A percentile compares a stretch with the other conserved stretches of the same genome.
Evolutionary conservation across 139 green algal genomes (phyloP).

Genomic region (Chlorella sorokiniana): DNA sequence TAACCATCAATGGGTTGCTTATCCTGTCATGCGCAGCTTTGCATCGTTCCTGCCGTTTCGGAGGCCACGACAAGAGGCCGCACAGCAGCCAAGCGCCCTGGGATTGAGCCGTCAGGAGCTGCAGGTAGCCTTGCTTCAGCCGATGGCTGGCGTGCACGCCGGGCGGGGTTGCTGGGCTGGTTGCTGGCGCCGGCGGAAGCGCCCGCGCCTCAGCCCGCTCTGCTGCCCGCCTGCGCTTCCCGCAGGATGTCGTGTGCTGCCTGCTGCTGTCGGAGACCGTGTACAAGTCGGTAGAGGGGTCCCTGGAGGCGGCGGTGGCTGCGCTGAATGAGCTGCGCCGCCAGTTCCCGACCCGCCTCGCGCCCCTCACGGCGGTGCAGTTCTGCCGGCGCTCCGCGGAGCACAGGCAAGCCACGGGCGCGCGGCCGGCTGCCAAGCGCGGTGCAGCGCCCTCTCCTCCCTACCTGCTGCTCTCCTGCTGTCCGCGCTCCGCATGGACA

Average conservation of each 20-base stretch:
- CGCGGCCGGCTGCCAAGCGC: neutral
- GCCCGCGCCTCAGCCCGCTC: too few relatives aligned
- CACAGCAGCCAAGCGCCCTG: too few relatives aligned
- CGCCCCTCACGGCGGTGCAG: slow-evolving; percentile 4
- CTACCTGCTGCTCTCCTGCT: neutral
- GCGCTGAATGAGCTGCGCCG: neutral
- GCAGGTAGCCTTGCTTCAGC: too few relatives aligned
- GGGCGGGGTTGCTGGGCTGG: too few relatives aligned
- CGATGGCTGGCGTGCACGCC: too few relatives aligned
- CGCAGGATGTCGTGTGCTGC: slow-evolving; percentile 12
- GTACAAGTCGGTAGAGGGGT: slow-evolving; percentile 29
- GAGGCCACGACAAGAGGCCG: too few relatives aligned
- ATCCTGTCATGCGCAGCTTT: too few relatives aligned
- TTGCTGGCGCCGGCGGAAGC: too few relatives aligned
- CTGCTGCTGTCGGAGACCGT: slow-evolving; percentile 12
- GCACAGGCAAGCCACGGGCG: neutral
- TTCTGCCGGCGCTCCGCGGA: slow-evolving; percentile 3
- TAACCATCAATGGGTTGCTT: too few relatives aligned
- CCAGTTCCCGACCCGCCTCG: slow-evolving; percentile 6
- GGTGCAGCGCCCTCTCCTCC: neutral
- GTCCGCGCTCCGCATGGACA: neutral
- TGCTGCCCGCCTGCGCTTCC: neutral
- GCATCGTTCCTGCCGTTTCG: too few relatives aligned
- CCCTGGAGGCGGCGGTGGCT: neutral
- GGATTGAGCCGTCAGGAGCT: too few relatives aligned